These are phyloP conservation scores for Phytopythium helicoides DNA, from an alignment of 352 stramenopile genomes.

Conservation along the genomic window DNA sequence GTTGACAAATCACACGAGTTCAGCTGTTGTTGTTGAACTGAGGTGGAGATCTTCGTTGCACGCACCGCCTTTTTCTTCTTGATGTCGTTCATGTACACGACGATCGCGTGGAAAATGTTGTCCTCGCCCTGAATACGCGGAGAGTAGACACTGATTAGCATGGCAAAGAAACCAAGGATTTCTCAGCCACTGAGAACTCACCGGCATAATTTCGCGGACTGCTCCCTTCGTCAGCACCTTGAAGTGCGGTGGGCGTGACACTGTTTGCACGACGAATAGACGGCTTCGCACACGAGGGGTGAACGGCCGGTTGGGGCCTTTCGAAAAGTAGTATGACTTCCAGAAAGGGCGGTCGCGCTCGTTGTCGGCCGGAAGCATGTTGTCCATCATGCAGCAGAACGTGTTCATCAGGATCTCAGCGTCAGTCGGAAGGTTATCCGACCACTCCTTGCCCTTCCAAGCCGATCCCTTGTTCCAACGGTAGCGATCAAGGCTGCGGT, in stretches of 20 bases:
- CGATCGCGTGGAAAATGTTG: conserved; percentile 81
- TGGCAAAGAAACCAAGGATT: conserved; percentile 4
- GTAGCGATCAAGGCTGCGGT: conserved; percentile 81
- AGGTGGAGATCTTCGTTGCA: conserved; percentile 2
- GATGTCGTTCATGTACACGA: conserved; percentile 81
- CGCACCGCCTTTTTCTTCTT: conserved; percentile 85
- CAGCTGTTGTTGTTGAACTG: too few species aligned
- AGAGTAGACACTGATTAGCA: not conserved
- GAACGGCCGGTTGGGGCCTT: conserved; percentile 70
- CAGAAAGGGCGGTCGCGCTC: conserved; percentile 80
- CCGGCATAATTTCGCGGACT: conserved; percentile 81
- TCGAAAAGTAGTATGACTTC: conserved; percentile 79
- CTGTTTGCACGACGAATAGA: conserved; percentile 76
- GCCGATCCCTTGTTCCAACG: conserved; percentile 78
- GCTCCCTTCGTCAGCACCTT: conserved; percentile 75
- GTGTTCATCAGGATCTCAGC: conserved; percentile 87
- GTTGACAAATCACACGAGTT: not conserved
- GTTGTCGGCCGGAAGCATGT: conserved; percentile 74
- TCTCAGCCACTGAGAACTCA: conserved; percentile 13
- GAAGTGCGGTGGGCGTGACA: conserved; percentile 74
- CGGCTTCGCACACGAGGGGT: conserved; percentile 66
- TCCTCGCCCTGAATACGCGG: conserved; percentile 81
- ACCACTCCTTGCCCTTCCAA: conserved; percentile 87
- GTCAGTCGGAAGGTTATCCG: conserved; percentile 70
- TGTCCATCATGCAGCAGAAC: conserved; percentile 88